phyloP scores from a whole-genome alignment of 2,329 filamentous ascomycete species.

The Calycina herbarum region DNA sequence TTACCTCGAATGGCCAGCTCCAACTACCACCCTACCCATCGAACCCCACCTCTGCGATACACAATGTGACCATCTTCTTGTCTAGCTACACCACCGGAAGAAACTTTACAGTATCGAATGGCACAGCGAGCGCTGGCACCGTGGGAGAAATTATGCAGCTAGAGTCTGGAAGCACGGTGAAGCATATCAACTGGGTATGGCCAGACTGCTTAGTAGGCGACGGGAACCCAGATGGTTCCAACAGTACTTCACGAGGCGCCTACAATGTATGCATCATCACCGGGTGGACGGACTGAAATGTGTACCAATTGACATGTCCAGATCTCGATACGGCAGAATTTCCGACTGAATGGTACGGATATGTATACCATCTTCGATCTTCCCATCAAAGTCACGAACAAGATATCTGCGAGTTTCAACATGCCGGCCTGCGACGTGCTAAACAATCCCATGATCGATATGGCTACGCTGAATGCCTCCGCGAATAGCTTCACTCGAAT shows the following conservation, averaged over 20 bases:
- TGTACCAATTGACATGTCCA: constrained; percentile 32
- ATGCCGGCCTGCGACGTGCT: constrained; percentile 52
- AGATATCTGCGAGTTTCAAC: constrained; percentile 47
- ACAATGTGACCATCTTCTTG: constrained; percentile 67
- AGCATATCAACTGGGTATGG: constrained; percentile 73
- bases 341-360: constrained; percentile 62
- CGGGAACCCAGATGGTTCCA: constrained; percentile 36
- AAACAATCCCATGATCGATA: constrained; percentile 51
- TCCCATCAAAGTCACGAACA: constrained; percentile 67
- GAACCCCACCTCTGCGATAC: constrained; percentile 57
- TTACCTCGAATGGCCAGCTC: constrained; percentile 64
- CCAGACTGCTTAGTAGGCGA: constrained; percentile 66
- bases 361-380: constrained; percentile 72
- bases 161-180: constrained; percentile 67
- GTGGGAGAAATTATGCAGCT: constrained; percentile 63
- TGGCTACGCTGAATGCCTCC: constrained; percentile 46
- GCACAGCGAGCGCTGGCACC: constrained; percentile 53
- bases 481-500: constrained; percentile 35
- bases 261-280: constrained; percentile 52
- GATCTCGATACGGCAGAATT: constrained; percentile 72
- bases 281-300: background rate
- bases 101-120: constrained; percentile 70
- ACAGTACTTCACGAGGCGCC: constrained; percentile 51
- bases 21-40: constrained; percentile 56
- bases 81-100: constrained; percentile 61